Evolutionary conservation across 2,329 filamentous ascomycete species (phyloP), one percentile per base, ranked within the genome.

Genomic region (Neonectria ditissima): DNA sequence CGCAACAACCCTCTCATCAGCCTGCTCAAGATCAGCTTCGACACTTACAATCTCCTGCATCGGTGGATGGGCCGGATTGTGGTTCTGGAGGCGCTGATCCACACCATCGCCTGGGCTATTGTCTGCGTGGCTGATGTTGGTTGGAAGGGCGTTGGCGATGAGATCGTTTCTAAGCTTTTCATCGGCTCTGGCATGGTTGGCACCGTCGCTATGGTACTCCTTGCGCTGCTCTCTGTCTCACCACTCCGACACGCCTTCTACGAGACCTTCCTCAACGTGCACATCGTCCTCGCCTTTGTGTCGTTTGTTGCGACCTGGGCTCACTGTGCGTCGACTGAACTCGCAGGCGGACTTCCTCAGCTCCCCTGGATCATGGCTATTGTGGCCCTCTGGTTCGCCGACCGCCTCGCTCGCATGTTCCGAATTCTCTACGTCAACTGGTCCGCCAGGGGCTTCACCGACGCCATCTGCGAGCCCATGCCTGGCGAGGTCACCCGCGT

Each of bases 161-260:
- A 82, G 68, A 80, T 94, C 5, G 65, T 81, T 11, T 80, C 83
- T 57, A 86, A 89, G 69, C 80, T 82, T 13, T 95, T 94, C 74
- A 89, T 93, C 63, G 79, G 79, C 30, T 91, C 88, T 39, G 91
- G 91, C 45, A 84, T 88, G 73, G 80, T 90, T 26, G 90, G 85
- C 48, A 86, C 82, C 2, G 76, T 87, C 52, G 84, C 87, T 39
- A 86, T 97, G 75, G 71, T 87, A 43, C 76, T 92, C 47, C 83
- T 98, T 48, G 74, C 92, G 57, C 73, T 97, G 55, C 82, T 91
- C 28, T 91, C 93, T 10, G 82, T 92, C 57, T 95, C 93, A 2
- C 91, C 94, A 0, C 76, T 99, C 55, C 90, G 96, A 65, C 95
- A 97, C 78, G 94, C 94, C 41, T 97, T 97, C 77, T 99, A 99